Conservation (phyloP, 805 yeast species). For the Wickerhamomyces tratensis region DNA sequence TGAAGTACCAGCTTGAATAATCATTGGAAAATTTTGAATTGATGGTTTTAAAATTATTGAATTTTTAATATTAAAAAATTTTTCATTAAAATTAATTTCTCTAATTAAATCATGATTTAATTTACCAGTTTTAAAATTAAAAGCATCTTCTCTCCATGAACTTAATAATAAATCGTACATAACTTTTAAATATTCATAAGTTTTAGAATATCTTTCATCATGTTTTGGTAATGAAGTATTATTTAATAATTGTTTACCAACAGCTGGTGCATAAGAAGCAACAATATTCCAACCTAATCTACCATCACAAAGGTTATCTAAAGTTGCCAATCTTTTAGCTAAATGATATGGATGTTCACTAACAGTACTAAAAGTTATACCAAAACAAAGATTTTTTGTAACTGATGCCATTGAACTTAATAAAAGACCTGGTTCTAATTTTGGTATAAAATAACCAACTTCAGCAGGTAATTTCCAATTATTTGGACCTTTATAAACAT, state of each 20-base stretch:
- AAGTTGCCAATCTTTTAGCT: constrained; percentile 28
- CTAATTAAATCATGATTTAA: constrained; percentile 24
- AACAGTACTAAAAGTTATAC: constrained; percentile 28
- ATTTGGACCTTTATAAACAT: constrained; percentile 21
- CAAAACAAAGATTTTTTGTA: constrained; percentile 26
- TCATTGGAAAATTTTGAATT: constrained; percentile 29
- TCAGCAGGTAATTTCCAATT: constrained; percentile 7
- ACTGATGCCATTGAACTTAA: constrained; percentile 31
- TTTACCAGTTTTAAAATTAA: constrained; percentile 13
- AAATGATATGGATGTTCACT: constrained; percentile 30
- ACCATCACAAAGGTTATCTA: constrained; percentile 29
- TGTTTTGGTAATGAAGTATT: constrained; percentile 25
- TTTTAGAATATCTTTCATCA: constrained; percentile 26
- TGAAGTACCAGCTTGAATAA: constrained; percentile 32
- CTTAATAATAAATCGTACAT: constrained; percentile 26
- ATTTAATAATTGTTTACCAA: constrained; percentile 26
- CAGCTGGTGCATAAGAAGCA: constrained; percentile 30
- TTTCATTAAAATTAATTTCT: constrained; percentile 27
- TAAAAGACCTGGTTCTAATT: constrained; percentile 26
- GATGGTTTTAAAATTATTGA: constrained; percentile 28
- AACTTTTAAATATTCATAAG: constrained; percentile 29
- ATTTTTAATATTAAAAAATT: constrained; percentile 27
- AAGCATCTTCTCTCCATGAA: constrained; percentile 28
- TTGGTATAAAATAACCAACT: constrained; percentile 25
- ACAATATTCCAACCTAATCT: constrained; percentile 34